A percentile compares a stretch with the other conserved stretches of the same genome.
phyloP scores from a whole-genome alignment of 306 rosid species.

The Fragaria vesca region DNA sequence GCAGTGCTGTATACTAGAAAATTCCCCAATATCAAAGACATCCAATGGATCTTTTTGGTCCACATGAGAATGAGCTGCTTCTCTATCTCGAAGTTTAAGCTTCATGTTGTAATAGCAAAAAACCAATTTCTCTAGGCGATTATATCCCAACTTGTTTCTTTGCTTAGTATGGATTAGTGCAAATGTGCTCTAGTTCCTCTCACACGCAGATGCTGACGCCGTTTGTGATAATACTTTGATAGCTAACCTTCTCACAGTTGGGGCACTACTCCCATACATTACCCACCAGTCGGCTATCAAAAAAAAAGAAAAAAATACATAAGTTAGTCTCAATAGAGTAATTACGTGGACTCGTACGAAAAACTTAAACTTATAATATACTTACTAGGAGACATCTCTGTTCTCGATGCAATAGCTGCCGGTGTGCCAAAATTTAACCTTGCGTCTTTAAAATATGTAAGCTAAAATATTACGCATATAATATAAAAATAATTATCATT shows the following conservation, averaged over 20 bases:
- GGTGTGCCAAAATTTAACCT: background rate
- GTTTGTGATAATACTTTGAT: background rate
- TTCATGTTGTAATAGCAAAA: background rate
- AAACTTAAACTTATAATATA: background rate
- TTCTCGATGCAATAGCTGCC: background rate
- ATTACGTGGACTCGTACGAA: background rate
- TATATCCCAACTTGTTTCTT: background rate
- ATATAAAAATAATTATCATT: background rate
- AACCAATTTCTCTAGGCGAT: background rate
- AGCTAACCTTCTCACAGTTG: background rate
- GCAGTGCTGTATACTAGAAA: no score
- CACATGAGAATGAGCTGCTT: background rate
- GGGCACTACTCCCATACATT: background rate
- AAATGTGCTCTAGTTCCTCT: background rate
- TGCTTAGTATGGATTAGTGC: background rate
- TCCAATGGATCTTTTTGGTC: background rate
- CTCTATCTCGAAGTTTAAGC: background rate
- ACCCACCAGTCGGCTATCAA: background rate
- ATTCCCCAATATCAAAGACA: background rate
- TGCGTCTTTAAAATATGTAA: background rate
- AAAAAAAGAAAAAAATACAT: no score
- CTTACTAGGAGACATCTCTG: background rate
- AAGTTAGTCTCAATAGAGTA: background rate
- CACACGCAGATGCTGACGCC: background rate
- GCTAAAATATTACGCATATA: background rate